These are phyloP conservation scores for Diutina neorugosa DNA, from an alignment of 1,139 yeast species.

Conservation along the genomic window DNA sequence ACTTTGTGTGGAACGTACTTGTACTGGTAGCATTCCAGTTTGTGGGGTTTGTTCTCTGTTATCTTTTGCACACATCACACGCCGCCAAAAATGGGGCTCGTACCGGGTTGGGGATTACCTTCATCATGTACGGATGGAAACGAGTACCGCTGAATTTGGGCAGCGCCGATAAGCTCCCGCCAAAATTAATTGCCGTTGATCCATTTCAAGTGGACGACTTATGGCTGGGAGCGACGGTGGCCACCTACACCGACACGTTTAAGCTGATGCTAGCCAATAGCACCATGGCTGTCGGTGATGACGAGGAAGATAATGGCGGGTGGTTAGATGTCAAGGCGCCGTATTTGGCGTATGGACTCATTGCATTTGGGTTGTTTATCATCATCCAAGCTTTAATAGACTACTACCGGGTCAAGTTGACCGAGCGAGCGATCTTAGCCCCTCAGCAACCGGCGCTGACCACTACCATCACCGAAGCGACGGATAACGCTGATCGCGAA, in stretches of 20 bases:
- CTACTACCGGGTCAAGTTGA: constrained; percentile 62
- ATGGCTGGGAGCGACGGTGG: constrained; percentile 26
- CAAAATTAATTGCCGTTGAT: constrained; percentile 37
- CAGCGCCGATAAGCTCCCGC: constrained; percentile 22
- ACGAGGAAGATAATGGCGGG: neutral
- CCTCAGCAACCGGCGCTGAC: constrained; percentile 18
- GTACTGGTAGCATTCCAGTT: constrained; percentile 87
- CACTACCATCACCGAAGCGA: neutral
- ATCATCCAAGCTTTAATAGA: constrained; percentile 57
- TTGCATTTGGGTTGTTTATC: constrained; percentile 58
- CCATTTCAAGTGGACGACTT: constrained; percentile 35
- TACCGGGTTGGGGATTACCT: constrained; percentile 82
- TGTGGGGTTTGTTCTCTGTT: constrained; percentile 85
- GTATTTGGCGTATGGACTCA: constrained; percentile 42
- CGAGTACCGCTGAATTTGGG: constrained; percentile 54
- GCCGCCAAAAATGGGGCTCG: constrained; percentile 96
- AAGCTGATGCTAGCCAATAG: neutral
- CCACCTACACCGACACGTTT: constrained; percentile 18
- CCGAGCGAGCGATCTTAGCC: constrained; percentile 52
- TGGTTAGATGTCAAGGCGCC: constrained; percentile 13
- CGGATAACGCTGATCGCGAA: neutral
- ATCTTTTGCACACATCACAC: constrained; percentile 86
- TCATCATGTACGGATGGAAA: constrained; percentile 64
- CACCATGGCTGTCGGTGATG: constrained; percentile 4
- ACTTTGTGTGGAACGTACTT: constrained; percentile 80